A percentile compares a stretch with the other conserved stretches of the same genome.
Conservation (phyloP, 2,329 filamentous ascomycete species). For the Pseudocercospora crystallina region DNA sequence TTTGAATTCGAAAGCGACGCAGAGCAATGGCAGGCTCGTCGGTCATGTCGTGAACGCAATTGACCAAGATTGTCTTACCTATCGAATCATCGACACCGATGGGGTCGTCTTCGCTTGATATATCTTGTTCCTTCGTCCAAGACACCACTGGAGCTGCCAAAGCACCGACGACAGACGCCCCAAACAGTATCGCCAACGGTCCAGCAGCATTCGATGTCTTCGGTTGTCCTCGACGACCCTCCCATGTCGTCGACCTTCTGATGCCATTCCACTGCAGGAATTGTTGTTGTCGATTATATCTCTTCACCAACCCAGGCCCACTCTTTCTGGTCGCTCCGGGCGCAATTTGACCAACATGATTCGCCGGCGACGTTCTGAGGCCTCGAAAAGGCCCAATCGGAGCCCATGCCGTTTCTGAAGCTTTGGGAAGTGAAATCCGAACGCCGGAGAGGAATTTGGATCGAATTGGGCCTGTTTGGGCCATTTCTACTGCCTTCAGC, state of each 20-base stretch:
- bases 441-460: constrained; percentile 16
- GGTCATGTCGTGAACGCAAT: too few species aligned
- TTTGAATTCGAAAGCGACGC: too few species aligned
- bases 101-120: background rate
- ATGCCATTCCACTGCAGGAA: constrained; percentile 19
- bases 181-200: constrained; percentile 18
- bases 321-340: constrained; percentile 18
- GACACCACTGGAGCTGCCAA: constrained; percentile 21
- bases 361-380: constrained; percentile 15
- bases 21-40: too few species aligned
- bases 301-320: constrained; percentile 12
- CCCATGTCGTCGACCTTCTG: constrained; percentile 17
- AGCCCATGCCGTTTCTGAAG: background rate
- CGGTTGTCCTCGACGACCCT: constrained; percentile 10
- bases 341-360: constrained; percentile 21
- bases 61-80: background rate
- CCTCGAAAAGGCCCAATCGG: constrained; percentile 14
- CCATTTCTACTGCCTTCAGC: constrained; percentile 1
- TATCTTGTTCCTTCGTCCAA: constrained; percentile 12
- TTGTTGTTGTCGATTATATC: constrained; percentile 5
- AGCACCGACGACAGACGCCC: constrained; percentile 23
- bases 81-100: constrained; percentile 1
- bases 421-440: constrained; percentile 15
- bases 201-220: constrained; percentile 20
- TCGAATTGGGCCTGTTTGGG: constrained; percentile 11